Evolutionary conservation across 2,329 filamentous ascomycete genomes (phyloP), one percentile per base, ranked within the genome.

Genomic region (Xylaria polymorpha): DNA sequence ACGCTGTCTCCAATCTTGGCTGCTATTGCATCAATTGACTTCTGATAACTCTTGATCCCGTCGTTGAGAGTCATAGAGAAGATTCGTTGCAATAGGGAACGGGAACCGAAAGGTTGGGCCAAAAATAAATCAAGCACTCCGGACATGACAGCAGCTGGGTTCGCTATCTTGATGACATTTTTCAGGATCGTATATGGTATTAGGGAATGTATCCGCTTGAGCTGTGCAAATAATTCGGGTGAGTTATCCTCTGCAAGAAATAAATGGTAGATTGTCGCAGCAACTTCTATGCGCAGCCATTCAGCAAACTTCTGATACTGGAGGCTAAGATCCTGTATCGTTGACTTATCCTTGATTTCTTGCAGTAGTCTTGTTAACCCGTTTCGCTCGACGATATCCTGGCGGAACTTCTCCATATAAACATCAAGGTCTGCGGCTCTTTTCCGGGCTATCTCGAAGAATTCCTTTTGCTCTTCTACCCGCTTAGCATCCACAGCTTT

Each of bases 211-310:
- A 98, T 98, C 69, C 93, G 90, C 82, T 95, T 97, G 4, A 92
- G 91, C 80, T 99, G 96, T 0, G 94, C 94, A 79, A 98, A 98
- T 37, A 99, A 82, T 78, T 99, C 96, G 0, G 96, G 94, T 0
- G 95, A 98, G 80, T 99, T 99, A 82, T 99, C 96, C 80, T 99
- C 96, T 6, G 96, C 96, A 53, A 99, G 86, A 85, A 99, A 99
- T 41, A 99, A 85, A 80, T 99, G 96, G 78, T 99, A 99, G 68
- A 98, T 90, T 25, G 96, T 98, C 48, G 96, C 96, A 29, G 96
- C 96, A 58, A 99, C 91, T 82, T 99, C 96, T 77, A 99, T 99
- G 46, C 96, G 91, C 60, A 98, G 84, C 96, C 96, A 99, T 80
- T 99, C 96, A 20, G 95, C 95, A 78, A 99, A 98, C 79, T 98